These are phyloP conservation scores for Aspergillus sp. DNA, from an alignment of 2,329 filamentous ascomycete species.

Conservation along the genomic window DNA sequence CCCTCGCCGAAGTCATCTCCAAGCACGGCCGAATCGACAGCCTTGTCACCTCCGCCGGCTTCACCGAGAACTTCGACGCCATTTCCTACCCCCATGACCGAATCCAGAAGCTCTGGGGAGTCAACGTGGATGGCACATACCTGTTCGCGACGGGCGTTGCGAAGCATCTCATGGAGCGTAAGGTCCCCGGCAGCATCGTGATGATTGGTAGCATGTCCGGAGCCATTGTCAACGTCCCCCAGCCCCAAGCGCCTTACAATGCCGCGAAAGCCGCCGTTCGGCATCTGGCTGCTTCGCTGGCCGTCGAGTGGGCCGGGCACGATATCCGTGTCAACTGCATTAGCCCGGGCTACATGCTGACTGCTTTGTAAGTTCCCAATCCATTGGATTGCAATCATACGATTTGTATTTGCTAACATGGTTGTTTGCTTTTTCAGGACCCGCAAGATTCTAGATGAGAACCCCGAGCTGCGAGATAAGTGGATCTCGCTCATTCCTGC, in stretches of 20 bases:
- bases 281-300: conserved; percentile 81
- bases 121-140: conserved; percentile 92
- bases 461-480: conserved; percentile 82
- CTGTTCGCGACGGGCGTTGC: conserved; percentile 82
- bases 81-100: conserved; percentile 87
- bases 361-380: conserved; percentile 68
- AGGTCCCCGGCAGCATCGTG: conserved; percentile 79
- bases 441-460: conserved; percentile 90
- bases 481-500: conserved; percentile 92
- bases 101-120: conserved; percentile 88
- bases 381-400: too few relatives aligned
- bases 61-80: conserved; percentile 93
- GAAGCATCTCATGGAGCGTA: conserved; percentile 81
- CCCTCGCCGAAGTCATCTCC: conserved; percentile 67
- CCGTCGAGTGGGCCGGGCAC: conserved; percentile 88
- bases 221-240: conserved; percentile 89
- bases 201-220: conserved; percentile 97
- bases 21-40: conserved; percentile 83
- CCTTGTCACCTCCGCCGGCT: conserved; percentile 92
- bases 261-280: conserved; percentile 88
- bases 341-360: conserved; percentile 94
- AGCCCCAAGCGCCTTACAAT: conserved; percentile 92
- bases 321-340: conserved; percentile 95
- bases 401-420: conserved; percentile 6
- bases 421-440: conserved; percentile 57